Percentiles rank a stretch among this genome's conserved stretches.
phyloP scores from a whole-genome alignment of 805 yeast genomes.

The Yamadazyma phyllophila region DNA sequence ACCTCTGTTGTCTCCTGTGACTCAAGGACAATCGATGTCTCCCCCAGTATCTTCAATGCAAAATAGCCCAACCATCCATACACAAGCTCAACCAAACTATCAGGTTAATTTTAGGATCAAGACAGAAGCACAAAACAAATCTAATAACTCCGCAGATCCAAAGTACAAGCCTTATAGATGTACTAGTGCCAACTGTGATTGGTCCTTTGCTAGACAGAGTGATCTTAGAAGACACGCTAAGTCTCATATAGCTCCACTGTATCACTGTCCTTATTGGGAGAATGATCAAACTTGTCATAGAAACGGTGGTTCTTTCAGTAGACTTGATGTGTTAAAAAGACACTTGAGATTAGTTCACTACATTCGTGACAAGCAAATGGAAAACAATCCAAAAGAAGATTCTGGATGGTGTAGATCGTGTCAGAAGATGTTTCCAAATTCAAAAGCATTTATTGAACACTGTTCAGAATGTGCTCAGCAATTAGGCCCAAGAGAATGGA shows the following conservation, averaged over 20 bases:
- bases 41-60: constrained; percentile 2
- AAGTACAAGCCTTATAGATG: constrained; percentile 36
- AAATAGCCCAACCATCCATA: constrained; percentile 1
- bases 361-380: constrained; percentile 44
- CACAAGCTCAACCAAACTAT: constrained; percentile 1
- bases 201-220: constrained; percentile 70
- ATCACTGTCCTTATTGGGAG: constrained; percentile 73
- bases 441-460: constrained; percentile 62
- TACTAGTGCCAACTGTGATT: constrained; percentile 46
- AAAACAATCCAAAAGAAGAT: constrained; percentile 38
- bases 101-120: constrained; percentile 3
- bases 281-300: constrained; percentile 70
- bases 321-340: constrained; percentile 72
- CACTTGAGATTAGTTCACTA: constrained; percentile 70
- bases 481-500: constrained; percentile 23
- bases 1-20: constrained; percentile 2
- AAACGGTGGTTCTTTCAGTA: constrained; percentile 71
- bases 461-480: constrained; percentile 58
- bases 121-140: neutral
- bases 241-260: constrained; percentile 64
- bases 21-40: neutral
- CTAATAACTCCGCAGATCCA: neutral
- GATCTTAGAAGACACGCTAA: constrained; percentile 67
- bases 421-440: constrained; percentile 50
- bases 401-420: constrained; percentile 72